A percentile compares a stretch with the other conserved stretches of the same genome.
These are phyloP conservation scores for Pholiota microspora DNA, from an alignment of 768 basidiomycete species.

Conservation along the genomic window DNA sequence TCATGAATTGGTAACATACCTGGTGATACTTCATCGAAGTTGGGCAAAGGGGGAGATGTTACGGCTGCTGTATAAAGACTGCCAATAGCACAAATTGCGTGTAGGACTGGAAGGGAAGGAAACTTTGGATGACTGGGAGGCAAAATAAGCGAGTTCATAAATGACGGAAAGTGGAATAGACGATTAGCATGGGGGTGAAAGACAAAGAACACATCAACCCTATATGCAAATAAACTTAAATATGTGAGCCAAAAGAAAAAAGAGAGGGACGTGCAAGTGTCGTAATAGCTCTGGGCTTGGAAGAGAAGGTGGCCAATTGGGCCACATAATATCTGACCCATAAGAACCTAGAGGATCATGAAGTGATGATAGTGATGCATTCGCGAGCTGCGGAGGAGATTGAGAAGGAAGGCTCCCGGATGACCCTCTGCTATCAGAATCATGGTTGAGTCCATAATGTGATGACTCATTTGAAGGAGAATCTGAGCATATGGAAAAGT, in stretches of 20 bases:
- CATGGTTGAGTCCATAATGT: background rate
- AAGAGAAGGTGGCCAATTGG: constrained; percentile 61
- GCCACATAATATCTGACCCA: constrained; percentile 44
- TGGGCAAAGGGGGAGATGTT: constrained; percentile 50
- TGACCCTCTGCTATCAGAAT: constrained; percentile 12
- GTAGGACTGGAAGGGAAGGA: constrained; percentile 67
- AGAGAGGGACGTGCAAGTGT: constrained; percentile 52
- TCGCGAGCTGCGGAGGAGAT: constrained; percentile 23
- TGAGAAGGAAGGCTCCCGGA: constrained; percentile 21
- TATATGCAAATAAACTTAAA: constrained; percentile 20
- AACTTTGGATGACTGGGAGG: constrained; percentile 72
- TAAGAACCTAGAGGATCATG: constrained; percentile 17
- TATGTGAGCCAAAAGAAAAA: background rate
- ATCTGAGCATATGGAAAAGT: constrained; percentile 2
- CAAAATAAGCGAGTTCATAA: constrained; percentile 61
- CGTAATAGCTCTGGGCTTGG: constrained; percentile 61
- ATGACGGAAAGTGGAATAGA: constrained; percentile 64
- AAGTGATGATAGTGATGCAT: constrained; percentile 13
- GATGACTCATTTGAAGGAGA: constrained; percentile 1
- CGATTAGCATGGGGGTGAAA: constrained; percentile 74
- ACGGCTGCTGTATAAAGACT: constrained; percentile 74
- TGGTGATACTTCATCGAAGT: constrained; percentile 46
- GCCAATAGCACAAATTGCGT: constrained; percentile 84
- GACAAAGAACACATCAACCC: constrained; percentile 77
- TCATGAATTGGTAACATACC: constrained; percentile 25